Conservation (phyloP, 192 early-diverging fungal species). For the Podila verticillata region DNA sequence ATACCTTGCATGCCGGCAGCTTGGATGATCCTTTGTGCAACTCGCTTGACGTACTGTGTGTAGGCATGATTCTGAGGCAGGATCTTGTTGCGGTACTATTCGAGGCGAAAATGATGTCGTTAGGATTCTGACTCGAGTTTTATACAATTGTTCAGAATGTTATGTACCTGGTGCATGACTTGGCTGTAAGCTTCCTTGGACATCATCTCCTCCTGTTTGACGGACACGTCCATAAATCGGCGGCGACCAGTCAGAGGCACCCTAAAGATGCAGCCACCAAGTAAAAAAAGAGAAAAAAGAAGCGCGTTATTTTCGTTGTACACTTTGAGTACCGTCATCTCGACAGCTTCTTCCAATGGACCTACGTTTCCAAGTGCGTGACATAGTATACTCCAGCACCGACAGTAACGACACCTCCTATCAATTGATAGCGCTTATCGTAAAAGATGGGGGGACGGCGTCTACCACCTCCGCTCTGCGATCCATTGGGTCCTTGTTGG, state of each 20-base stretch:
- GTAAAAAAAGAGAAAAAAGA: background rate
- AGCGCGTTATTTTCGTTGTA: background rate
- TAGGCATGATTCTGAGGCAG: constrained; percentile 72
- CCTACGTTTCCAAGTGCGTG: constrained; percentile 73
- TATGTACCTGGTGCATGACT: constrained; percentile 64
- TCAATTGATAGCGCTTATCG: constrained; percentile 25
- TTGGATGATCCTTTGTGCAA: constrained; percentile 76
- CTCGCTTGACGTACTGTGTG: constrained; percentile 69
- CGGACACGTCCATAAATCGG: constrained; percentile 75
- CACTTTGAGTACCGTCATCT: background rate
- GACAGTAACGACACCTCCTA: constrained; percentile 28
- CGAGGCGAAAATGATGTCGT: background rate
- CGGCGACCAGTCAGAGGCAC: constrained; percentile 75
- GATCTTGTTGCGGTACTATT: constrained; percentile 69
- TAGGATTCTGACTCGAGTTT: background rate
- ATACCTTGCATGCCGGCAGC: constrained; percentile 72
- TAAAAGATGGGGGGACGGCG: constrained; percentile 12
- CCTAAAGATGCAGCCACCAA: constrained; percentile 6
- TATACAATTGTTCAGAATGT: too few species aligned
- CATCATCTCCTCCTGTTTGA: constrained; percentile 68
- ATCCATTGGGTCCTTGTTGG: constrained; percentile 6
- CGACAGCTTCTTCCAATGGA: too few species aligned
- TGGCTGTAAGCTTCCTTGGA: constrained; percentile 77
- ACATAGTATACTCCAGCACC: constrained; percentile 68
- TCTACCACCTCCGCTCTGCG: background rate